These are phyloP conservation scores for Daldinia grandis DNA, from an alignment of 495 filamentous ascomycete species.

Conservation along the genomic window DNA sequence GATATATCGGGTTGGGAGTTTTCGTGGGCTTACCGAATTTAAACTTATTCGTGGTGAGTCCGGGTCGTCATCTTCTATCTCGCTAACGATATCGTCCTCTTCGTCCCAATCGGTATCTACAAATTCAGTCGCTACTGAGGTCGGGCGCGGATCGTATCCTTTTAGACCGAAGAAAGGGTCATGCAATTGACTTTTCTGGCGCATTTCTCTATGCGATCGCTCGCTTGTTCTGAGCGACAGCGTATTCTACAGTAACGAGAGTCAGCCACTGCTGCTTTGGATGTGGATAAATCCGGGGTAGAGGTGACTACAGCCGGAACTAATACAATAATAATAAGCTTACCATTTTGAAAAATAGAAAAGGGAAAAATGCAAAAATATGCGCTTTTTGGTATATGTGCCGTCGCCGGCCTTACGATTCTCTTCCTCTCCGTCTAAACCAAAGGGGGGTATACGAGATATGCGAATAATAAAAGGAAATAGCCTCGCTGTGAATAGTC, in stretches of 20 bases:
- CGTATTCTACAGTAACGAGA: constrained; percentile 38
- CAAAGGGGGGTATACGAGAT: constrained; percentile 41
- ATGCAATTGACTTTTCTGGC: constrained; percentile 53
- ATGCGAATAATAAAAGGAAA: constrained; percentile 50
- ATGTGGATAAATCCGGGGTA: constrained; percentile 13
- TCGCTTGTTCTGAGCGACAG: constrained; percentile 41
- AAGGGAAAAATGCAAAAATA: constrained; percentile 31
- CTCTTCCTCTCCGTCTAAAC: constrained; percentile 38
- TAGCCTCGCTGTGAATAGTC: constrained; percentile 40
- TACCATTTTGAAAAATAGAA: constrained; percentile 45
- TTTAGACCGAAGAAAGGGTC: constrained; percentile 60
- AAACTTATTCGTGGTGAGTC: constrained; percentile 71
- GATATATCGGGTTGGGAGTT: not conserved
- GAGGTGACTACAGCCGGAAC: constrained; percentile 20
- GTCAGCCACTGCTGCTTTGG: constrained; percentile 18
- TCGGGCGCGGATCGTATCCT: constrained; percentile 55
- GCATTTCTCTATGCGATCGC: constrained; percentile 56
- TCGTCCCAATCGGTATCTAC: constrained; percentile 80
- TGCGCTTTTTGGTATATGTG: constrained; percentile 43
- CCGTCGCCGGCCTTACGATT: constrained; percentile 51
- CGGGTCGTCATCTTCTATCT: constrained; percentile 65
- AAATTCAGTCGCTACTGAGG: constrained; percentile 74
- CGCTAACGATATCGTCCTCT: constrained; percentile 58
- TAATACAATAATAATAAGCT: constrained; percentile 14
- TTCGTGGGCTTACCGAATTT: constrained; percentile 64